These are phyloP conservation scores for Ophiostoma tasmaniense DNA, from an alignment of 2,329 filamentous ascomycete genomes.

Conservation along the genomic window DNA sequence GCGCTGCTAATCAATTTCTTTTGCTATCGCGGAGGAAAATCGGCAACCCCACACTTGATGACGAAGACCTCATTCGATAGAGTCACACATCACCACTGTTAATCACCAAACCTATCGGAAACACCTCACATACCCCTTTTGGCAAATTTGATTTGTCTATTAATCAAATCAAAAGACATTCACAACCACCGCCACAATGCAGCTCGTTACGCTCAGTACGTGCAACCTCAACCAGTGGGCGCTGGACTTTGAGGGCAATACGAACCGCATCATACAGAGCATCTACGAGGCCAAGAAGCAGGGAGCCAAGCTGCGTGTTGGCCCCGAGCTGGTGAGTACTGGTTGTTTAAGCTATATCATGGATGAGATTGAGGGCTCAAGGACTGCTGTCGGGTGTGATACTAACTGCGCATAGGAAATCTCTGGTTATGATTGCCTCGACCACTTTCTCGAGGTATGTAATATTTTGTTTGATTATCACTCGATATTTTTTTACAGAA, in stretches of 20 bases:
- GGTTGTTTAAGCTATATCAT: neutral
- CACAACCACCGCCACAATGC: slow-evolving; percentile 13
- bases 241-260: slow-evolving; percentile 54
- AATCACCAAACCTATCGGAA: neutral
- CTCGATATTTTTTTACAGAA: too few relatives aligned
- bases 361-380: neutral
- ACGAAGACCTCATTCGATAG: neutral
- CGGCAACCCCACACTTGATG: neutral
- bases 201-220: slow-evolving; percentile 27
- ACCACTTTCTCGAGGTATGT: slow-evolving; percentile 50
- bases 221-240: slow-evolving; percentile 31
- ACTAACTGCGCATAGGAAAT: slow-evolving; percentile 30
- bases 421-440: slow-evolving; percentile 57
- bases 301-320: slow-evolving; percentile 53
- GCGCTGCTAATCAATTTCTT: too few relatives aligned
- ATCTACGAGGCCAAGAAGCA: slow-evolving; percentile 53
- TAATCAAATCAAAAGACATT: neutral
- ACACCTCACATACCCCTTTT: neutral
- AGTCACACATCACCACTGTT: neutral
- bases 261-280: slow-evolving; percentile 50
- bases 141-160: neutral
- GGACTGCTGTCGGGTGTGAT: neutral
- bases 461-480: neutral
- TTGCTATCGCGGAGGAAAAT: neutral
- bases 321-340: slow-evolving; percentile 37